A percentile compares a stretch with the other conserved stretches of the same genome.
These are phyloP conservation scores for Wickerhamiella sergipiensis DNA, from an alignment of 805 yeast genomes.

Conservation along the genomic window DNA sequence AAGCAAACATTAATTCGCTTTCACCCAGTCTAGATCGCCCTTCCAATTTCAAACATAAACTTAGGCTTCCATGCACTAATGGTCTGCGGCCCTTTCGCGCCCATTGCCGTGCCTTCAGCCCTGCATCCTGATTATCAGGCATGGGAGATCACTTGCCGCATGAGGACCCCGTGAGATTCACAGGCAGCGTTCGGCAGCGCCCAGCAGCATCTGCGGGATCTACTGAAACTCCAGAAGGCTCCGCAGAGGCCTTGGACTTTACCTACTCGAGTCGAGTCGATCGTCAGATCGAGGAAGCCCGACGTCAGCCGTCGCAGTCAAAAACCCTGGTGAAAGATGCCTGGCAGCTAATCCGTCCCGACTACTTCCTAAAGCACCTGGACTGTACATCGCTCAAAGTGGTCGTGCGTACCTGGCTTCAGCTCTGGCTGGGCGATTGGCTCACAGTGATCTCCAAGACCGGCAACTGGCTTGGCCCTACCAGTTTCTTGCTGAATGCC, in stretches of 20 bases:
- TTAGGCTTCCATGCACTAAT: no score
- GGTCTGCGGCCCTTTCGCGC: no score
- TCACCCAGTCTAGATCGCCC: no score
- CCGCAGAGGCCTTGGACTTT: not conserved
- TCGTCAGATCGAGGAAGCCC: not conserved
- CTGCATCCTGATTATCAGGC: not conserved
- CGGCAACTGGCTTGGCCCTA: conserved; percentile 14
- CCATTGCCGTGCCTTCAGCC: no score
- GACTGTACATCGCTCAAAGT: conserved; percentile 14
- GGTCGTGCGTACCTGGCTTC: conserved; percentile 17
- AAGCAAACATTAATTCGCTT: no score
- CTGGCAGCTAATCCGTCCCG: not conserved
- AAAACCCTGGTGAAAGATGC: not conserved
- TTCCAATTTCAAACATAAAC: no score
- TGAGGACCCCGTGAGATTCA: not conserved
- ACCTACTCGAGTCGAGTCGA: not conserved
- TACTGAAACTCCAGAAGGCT: not conserved
- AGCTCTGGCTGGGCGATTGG: conserved; percentile 11
- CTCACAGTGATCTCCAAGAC: conserved; percentile 7
- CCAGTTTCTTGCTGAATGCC: conserved; percentile 14
- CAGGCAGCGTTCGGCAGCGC: not conserved
- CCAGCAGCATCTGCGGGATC: not conserved
- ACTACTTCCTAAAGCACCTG: not conserved
- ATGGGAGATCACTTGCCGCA: not conserved
- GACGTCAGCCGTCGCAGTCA: not conserved